phyloP scores from a whole-genome alignment of 2,329 filamentous ascomycete species.

The Alternaria panax region DNA sequence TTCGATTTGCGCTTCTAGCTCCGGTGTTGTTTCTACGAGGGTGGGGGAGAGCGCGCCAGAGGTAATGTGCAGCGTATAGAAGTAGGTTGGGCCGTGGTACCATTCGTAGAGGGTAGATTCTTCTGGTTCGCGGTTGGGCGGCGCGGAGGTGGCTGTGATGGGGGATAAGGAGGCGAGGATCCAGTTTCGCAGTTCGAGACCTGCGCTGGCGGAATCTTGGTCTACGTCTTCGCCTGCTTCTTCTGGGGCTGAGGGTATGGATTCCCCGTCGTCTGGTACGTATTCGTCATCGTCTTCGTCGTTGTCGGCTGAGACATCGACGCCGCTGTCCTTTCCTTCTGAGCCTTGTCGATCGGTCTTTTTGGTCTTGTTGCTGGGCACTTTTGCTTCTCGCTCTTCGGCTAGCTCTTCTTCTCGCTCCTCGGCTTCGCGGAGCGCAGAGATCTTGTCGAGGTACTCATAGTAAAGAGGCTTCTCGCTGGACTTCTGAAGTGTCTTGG shows the following conservation, averaged over 20 bases:
- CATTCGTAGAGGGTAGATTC: slow-evolving; percentile 23
- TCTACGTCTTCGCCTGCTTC: slow-evolving; percentile 23
- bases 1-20: slow-evolving; percentile 20
- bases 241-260: slow-evolving; percentile 9
- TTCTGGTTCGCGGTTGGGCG: slow-evolving; percentile 23
- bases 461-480: slow-evolving; percentile 25
- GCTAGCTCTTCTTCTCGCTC: slow-evolving; percentile 20
- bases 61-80: slow-evolving; percentile 18
- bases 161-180: slow-evolving; percentile 17
- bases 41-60: slow-evolving; percentile 9
- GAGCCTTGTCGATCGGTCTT: slow-evolving; percentile 8
- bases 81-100: slow-evolving; percentile 31
- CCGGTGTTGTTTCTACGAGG: slow-evolving; percentile 16
- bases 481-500: slow-evolving; percentile 18
- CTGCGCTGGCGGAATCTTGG: slow-evolving; percentile 25
- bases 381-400: slow-evolving; percentile 8
- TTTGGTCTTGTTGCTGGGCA: neutral
- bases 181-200: slow-evolving; percentile 25
- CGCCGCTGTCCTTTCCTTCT: slow-evolving; percentile 24
- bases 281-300: too few species aligned
- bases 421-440: slow-evolving; percentile 22
- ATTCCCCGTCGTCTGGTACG: slow-evolving; percentile 12
- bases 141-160: slow-evolving; percentile 19
- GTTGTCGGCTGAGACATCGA: slow-evolving; percentile 26
- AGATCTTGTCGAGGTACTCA: slow-evolving; percentile 27